Percentiles rank a stretch among this genome's conserved stretches.
Conservation (phyloP, 805 yeast species). For the Candida ipomoeae region DNA sequence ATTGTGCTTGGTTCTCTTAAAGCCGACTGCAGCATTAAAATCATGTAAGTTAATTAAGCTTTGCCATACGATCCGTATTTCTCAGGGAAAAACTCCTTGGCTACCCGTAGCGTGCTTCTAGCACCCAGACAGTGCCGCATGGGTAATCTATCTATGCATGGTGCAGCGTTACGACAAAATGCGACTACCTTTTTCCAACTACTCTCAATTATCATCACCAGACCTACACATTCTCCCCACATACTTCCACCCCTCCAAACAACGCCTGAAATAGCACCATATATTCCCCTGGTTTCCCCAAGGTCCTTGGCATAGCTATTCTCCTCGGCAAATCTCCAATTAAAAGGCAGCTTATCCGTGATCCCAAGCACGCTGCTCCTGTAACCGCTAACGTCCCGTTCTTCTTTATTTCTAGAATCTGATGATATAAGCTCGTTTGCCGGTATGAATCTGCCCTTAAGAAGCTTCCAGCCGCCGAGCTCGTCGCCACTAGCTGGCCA, state of each 20-base stretch:
- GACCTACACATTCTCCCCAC: neutral
- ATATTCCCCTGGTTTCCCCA: too few species aligned
- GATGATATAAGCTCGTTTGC: neutral
- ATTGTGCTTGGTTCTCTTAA: too few species aligned
- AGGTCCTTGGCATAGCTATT: too few species aligned
- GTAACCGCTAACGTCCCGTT: neutral
- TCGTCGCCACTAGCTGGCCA: slow-evolving; percentile 17
- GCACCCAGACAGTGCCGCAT: neutral
- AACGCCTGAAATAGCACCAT: too few species aligned
- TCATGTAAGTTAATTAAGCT: neutral
- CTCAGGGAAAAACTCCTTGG: neutral
- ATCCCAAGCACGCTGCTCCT: neutral
- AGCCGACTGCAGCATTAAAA: too few species aligned
- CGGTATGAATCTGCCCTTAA: slow-evolving; percentile 9
- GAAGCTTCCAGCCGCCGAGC: slow-evolving; percentile 17
- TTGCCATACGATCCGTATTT: too few species aligned
- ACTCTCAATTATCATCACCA: neutral
- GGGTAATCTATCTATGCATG: slow-evolving; percentile 2
- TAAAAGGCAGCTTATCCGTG: neutral
- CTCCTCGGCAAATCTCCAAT: neutral
- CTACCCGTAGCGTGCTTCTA: neutral
- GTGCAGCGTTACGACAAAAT: slow-evolving; percentile 2
- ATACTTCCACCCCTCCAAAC: neutral
- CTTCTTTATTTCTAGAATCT: neutral
- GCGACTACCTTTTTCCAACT: neutral